Base-by-base conservation (phyloP, 164 flowering plant genomes). In the Umbilicus rupestris region DNA sequence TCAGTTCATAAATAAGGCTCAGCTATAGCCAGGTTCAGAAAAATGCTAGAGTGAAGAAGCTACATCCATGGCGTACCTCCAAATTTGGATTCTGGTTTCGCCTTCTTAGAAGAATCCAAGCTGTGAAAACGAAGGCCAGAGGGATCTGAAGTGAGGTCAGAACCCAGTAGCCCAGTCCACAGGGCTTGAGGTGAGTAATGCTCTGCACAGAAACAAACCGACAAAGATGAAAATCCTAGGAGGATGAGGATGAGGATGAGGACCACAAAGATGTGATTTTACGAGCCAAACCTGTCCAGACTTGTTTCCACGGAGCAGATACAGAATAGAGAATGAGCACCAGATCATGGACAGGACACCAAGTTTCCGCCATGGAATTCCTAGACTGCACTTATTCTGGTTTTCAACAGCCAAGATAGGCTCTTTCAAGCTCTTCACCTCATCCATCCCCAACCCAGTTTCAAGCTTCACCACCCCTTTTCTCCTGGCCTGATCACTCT, bases 151-250 rank as follows among this genome's bases (percentile, higher is more conserved):
- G 26, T 7, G 83, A 73, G 39, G 84, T 80, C 52, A 85, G 68
- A 24, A 74, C 46, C 94, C 94, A 87, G 31, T 84, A 84, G 39
- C 68, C 85, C 1, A 64, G 62, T 68, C 94, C 90, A 74, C 89
- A 87, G 29, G 80, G 70, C 79, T 80, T 69, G 12, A 84, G 68
- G 2, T 58, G 62, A 39, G 75, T 74, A 7, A 84, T 69, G 66
- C 85, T 73, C 93, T 87, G 85, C 71, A 74, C 12, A 52, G 29
- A 44, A 55, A 16, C 60, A 26, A 22, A 28, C 29, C n/a, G n/a
- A n/a, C n/a, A n/a, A n/a, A n/a, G n/a, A n/a, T n/a, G n/a, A n/a
- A n/a, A n/a, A n/a, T n/a, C n/a, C n/a, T n/a, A n/a, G n/a, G n/a
- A n/a, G n/a, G n/a, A n/a, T n/a, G n/a, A n/a, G n/a, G n/a, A n/a